Base-by-base conservation (phyloP, 2,329 filamentous ascomycete genomes). In the Clarireedia sp. region DNA sequence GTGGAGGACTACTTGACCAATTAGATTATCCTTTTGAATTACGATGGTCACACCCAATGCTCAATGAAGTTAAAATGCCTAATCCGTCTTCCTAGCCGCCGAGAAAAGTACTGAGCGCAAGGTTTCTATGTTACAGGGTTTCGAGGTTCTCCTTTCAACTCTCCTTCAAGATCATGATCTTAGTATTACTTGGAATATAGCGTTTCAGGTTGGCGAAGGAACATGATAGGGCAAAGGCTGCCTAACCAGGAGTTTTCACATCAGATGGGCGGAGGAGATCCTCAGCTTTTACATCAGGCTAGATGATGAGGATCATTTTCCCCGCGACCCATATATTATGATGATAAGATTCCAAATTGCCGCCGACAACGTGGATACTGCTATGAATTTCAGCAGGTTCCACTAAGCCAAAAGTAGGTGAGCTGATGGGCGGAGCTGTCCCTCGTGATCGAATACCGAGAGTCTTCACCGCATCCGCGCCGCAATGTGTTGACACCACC, bases 71-170 rank as follows among this genome's bases (percentile, higher is more conserved):
- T 48, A 48, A 48, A 48, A 33, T 58, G 56, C 66, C 63, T 61
- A 58, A 57, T 63, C 59, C 65, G 66, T 73, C 72, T 75, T 68
- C 73, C 67, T 72, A 73, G 68, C 72, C 74, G 73, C 72, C 70
- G 67, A 60, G 58, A 59, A 59, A 58, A 48, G 17, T 21, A 43
- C 41, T 21, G 41, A 45, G 41, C 41, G 41, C n/a, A 23, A 45
- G 17, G 12, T 45, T 45, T 33, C 29, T 33, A 33, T 4, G 29
- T 33, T 33, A 33, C 29, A 33, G 4, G 29, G 10, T 33, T 12
- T 33, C 1, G 29, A 33, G 29, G 29, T 33, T 33, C 29, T 33
- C 29, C 29, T 33, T 33, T 33, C 29, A 5, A 33, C 10, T 19
- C 17, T 10, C 7, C 41, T 21, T 45, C n/a, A n/a, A 23, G 17